Base-by-base conservation (phyloP, 352 stramenopile genomes). In the Phytophthora europaea region DNA sequence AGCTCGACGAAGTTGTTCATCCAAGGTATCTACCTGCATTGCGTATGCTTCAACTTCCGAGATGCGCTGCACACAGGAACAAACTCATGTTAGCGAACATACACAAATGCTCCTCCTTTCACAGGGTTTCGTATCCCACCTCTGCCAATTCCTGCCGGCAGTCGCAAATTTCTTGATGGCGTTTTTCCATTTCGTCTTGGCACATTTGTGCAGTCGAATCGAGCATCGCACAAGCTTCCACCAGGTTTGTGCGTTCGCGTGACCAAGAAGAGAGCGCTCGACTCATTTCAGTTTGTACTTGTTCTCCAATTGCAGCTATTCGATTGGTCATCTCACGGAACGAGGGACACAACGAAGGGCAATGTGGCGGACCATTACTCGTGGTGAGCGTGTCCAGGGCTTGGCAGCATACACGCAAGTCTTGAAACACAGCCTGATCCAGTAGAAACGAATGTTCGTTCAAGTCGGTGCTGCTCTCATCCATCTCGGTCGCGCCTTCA, bases 181-280 rank as follows among this genome's bases (percentile, higher is more conserved):
- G 62, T 43, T 81, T 80, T 4, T 75, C 57, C 72, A 88, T 81
- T 48, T 84, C 80, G 2, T 72, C 12, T 38, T 79, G 71, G 20
- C 80, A 89, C 34, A 82, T 38, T 18, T 28, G 47, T 28, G 70
- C 68, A 0, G 83, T 80, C 4, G 67, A 59, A 28, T 89, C 65
- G 22, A 91, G 54, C n/a, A 65, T 61, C 13, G 72, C 31, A 45
- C 72, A 78, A 2, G 83, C 70, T 3, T 64, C 65, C 0, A 78
- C 28, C 15, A 89, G 45, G 38, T 87, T 79, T 6, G 51, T 38
- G 5, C 77, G 77, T 28, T 90, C 81, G 2, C 74, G 67, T n/a
- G 55, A 18, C 81, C 83, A 90, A 1, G 83, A 88, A 8, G 54
- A 63, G n/a, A 73, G 36, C 8, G 67, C 43, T 7, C 18, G 51